Percentiles rank a stretch among this genome's conserved stretches.
phyloP scores from a whole-genome alignment of 495 filamentous ascomycete species.

The Acidiella bohemica region DNA sequence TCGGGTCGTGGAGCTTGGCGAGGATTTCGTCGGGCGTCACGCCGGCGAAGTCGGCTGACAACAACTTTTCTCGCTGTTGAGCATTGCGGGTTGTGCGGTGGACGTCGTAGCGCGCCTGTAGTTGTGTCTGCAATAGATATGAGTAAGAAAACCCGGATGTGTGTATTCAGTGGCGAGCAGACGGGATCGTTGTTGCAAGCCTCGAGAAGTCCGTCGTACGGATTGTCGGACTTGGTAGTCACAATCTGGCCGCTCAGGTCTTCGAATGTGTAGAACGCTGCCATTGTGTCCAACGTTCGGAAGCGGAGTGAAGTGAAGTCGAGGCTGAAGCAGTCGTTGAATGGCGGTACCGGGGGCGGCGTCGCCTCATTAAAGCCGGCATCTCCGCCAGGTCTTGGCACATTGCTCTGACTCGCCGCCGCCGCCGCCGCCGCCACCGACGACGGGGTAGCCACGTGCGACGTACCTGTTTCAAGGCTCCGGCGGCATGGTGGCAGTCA shows the following conservation, averaged over 20 bases:
- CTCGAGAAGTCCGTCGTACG: conserved; percentile 62
- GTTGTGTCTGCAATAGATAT: conserved; percentile 41
- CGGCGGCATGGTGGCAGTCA: too few relatives aligned
- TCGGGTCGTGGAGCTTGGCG: conserved; percentile 45
- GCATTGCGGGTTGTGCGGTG: conserved; percentile 63
- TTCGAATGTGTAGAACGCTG: conserved; percentile 24
- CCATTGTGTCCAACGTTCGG: conserved; percentile 10
- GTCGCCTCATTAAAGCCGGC: too few relatives aligned
- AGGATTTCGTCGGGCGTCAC: conserved; percentile 67
- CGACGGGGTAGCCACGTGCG: too few relatives aligned
- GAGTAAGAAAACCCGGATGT: not conserved
- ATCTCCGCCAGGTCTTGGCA: too few relatives aligned
- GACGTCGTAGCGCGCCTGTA: conserved; percentile 56
- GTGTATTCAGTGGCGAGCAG: not conserved
- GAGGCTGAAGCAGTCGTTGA: too few relatives aligned
- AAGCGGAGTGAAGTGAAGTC: too few relatives aligned
- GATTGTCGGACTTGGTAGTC: conserved; percentile 37
- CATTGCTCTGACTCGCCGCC: too few relatives aligned
- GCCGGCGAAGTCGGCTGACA: conserved; percentile 52
- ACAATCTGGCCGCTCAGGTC: conserved; percentile 24
- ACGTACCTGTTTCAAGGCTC: too few relatives aligned
- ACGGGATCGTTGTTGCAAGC: conserved; percentile 28
- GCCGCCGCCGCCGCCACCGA: too few relatives aligned
- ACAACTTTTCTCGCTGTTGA: conserved; percentile 54
- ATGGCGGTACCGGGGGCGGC: too few relatives aligned